Evolutionary conservation across 805 yeast genomes (phyloP).

Genomic region (Candida nemodendra): DNA sequence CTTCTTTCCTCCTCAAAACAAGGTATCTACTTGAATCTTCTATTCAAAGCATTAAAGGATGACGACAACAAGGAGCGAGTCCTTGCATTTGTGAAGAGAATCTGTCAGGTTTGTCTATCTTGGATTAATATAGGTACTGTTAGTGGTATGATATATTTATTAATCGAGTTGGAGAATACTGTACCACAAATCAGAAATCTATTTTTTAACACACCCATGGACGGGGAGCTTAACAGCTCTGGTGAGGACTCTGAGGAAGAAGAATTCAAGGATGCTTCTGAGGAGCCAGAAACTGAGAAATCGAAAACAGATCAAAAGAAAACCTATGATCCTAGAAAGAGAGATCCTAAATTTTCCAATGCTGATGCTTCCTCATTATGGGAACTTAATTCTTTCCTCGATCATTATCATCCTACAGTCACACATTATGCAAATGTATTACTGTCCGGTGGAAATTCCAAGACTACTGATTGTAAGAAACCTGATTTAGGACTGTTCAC

Average conservation of each 20-base stretch:
- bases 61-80: slow-evolving; percentile 67
- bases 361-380: slow-evolving; percentile 81
- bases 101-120: slow-evolving; percentile 76
- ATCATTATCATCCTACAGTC: slow-evolving; percentile 92
- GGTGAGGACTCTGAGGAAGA: slow-evolving; percentile 32
- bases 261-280: slow-evolving; percentile 8
- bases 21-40: slow-evolving; percentile 82
- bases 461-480: slow-evolving; percentile 37
- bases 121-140: slow-evolving; percentile 90
- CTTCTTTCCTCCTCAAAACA: slow-evolving; percentile 86
- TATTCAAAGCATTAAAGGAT: slow-evolving; percentile 77
- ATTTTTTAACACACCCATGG: slow-evolving; percentile 52
- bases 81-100: slow-evolving; percentile 86
- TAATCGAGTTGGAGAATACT: slow-evolving; percentile 63
- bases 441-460: slow-evolving; percentile 44
- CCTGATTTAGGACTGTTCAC: slow-evolving; percentile 92
- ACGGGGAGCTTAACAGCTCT: slow-evolving; percentile 39
- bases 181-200: slow-evolving; percentile 68
- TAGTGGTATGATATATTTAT: slow-evolving; percentile 74
- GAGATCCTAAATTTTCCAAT: slow-evolving; percentile 92
- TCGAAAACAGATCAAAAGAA: not conserved
- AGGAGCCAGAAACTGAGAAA: slow-evolving; percentile 10
- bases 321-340: slow-evolving; percentile 76
- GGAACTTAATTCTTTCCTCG: slow-evolving; percentile 74
- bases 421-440: slow-evolving; percentile 72